phyloP scores from a whole-genome alignment of 108 stramenopile species.

The Mediolabrus comicus region DNA sequence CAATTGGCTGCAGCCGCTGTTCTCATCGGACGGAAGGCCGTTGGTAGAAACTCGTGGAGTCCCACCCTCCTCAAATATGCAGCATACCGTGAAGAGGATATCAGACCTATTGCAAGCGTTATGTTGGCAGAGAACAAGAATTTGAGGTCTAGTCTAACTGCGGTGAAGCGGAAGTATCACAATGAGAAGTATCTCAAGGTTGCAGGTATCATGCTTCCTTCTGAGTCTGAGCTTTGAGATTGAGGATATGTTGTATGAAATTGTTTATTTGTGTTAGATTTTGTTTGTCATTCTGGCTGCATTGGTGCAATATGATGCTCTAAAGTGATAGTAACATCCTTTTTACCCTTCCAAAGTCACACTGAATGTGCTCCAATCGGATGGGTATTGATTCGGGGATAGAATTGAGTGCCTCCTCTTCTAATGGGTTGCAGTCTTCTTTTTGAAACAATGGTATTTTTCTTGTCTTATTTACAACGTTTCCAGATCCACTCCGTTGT shows the following conservation, averaged over 20 bases:
- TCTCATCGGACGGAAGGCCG: slow-evolving; percentile 68
- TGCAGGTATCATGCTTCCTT: slow-evolving; percentile 16
- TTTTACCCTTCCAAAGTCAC: slow-evolving; percentile 33
- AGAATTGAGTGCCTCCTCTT: background rate
- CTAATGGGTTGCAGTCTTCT: background rate
- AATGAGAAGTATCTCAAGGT: slow-evolving; percentile 40
- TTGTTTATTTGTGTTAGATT: background rate
- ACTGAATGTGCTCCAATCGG: slow-evolving; percentile 14
- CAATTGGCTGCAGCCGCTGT: slow-evolving; percentile 85
- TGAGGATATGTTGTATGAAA: background rate
- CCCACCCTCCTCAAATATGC: slow-evolving; percentile 80
- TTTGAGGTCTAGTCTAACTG: slow-evolving; percentile 26
- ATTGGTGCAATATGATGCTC: background rate
- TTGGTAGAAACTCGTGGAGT: slow-evolving; percentile 74
- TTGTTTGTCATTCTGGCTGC: background rate
- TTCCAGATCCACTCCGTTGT: background rate
- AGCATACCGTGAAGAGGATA: slow-evolving; percentile 72
- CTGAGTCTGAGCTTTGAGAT: slow-evolving; percentile 37
- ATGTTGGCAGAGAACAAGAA: slow-evolving; percentile 32
- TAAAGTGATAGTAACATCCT: background rate
- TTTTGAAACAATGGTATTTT: slow-evolving; percentile 13
- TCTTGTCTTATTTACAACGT: background rate
- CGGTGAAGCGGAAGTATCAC: slow-evolving; percentile 68
- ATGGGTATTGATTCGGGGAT: slow-evolving; percentile 28
- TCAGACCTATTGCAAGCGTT: slow-evolving; percentile 62